Base-by-base conservation (phyloP, 192 early-diverging fungal genomes). In the Coemansia biformis region DNA sequence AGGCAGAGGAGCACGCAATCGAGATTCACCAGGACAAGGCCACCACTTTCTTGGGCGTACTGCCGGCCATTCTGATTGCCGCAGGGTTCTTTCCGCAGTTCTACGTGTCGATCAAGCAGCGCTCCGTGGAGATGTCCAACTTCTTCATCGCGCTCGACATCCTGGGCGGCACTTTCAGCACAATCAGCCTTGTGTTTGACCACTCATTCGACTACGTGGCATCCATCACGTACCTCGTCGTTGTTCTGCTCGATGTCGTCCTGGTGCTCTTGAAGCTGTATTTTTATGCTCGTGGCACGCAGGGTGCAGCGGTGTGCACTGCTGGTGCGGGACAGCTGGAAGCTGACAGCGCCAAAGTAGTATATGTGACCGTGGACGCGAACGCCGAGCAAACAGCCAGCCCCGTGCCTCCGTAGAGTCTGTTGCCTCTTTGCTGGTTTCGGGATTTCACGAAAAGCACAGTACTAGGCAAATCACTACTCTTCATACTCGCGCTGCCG, bases 91-190 rank as follows among this genome's bases (percentile, higher is more conserved):
- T 74, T 35, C 70, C 70, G 15, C 63, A 74, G 51, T 63, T 66
- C 24, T 67, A 63, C 42, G 64, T 67, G 38, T 66, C 57, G 38
- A n/a, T 74, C 49, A 66, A 67, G 58, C 54, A 67, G 16, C 49
- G 54, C 35, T 63, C 54, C 10, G 64, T 74, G 35, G 70, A 74
- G 38, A 74, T 74, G 70, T 54, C 54, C 54, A 74, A 66, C 49
- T 50, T 74, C 8, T 74, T 74, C 26, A 46, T 74, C 1, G 42
- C 54, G 48, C 46, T 74, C 5, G 70, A 74, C 30, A 67, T 57
- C 18, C 4, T 51, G 38, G 64, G 70, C 19, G 70, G 70, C 2
- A 51, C 63, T 11, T 74, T 74, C 32, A 66, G 63, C 48, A 74
- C 70, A 1, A 54, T 74, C 21, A 74, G 70, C 28, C 46, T 74